Percentiles rank a stretch among this genome's conserved stretches.
These are phyloP conservation scores for Penicillium fuscoglaucum DNA, from an alignment of 2,329 filamentous ascomycete genomes.

Conservation along the genomic window DNA sequence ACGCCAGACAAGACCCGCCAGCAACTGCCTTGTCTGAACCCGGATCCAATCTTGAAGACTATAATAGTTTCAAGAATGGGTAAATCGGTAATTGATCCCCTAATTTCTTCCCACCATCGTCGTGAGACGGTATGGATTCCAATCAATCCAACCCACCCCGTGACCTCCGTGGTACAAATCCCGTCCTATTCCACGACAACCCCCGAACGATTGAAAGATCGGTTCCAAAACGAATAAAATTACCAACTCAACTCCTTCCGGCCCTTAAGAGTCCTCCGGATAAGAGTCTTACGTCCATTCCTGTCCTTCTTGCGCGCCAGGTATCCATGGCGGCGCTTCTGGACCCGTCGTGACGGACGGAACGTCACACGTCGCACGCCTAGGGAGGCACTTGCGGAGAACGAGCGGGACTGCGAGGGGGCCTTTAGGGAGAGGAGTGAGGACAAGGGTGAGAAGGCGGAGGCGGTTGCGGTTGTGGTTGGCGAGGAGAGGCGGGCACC, in stretches of 20 bases:
- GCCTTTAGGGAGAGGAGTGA: conserved; percentile 28
- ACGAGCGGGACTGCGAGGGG: conserved; percentile 38
- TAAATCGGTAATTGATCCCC: background rate
- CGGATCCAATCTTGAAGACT: background rate
- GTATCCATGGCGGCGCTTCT: conserved; percentile 64
- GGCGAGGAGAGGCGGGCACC: conserved; percentile 20
- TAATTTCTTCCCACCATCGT: background rate
- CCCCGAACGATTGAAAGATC: background rate
- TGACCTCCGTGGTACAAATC: conserved; percentile 2
- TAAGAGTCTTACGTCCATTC: conserved; percentile 56
- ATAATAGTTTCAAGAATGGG: background rate
- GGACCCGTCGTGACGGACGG: conserved; percentile 59
- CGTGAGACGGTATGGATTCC: background rate
- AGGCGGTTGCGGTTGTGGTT: conserved; percentile 11
- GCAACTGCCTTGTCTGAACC: conserved; percentile 4
- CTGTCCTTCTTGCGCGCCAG: conserved; percentile 54
- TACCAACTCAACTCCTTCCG: conserved; percentile 56
- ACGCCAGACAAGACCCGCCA: conserved; percentile 19
- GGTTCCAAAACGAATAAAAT: background rate
- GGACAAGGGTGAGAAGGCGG: conserved; percentile 18
- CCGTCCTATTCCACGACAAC: background rate
- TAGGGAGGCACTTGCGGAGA: conserved; percentile 48
- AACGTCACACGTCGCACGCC: conserved; percentile 55
- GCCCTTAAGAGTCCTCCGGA: conserved; percentile 56
- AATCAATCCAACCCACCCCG: background rate